Base-by-base conservation (phyloP, 2,329 filamentous ascomycete species). In the Teratosphaeria destructans region DNA sequence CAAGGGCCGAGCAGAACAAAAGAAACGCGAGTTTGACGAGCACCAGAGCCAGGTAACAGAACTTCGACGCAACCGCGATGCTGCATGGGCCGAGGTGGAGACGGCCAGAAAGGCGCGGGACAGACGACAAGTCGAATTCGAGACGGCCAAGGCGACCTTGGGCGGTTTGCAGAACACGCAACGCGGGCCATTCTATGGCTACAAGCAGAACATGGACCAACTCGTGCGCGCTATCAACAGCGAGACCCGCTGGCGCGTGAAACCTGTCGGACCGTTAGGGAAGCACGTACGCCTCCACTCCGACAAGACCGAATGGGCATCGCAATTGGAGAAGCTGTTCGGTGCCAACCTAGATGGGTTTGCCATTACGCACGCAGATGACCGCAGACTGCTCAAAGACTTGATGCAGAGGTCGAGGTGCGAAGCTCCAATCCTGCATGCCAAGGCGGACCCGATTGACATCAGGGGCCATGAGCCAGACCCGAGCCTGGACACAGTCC, bases 211-310 rank as follows among this genome's bases (percentile, higher is more conserved):
- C 49, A 82, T 95, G 67, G 78, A 80, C 0, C 74, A 78, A 1
- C 81, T 96, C 3, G 74, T 95, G 6, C 78, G 75, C 57, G 81
- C 81, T n/a, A 89, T 97, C 62, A 79, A 84, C 5, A 76, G 78
- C n/a, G 89, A 95, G 60, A 73, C 63, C 2, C 79, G 85, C 0
- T 97, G 95, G 69, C 76, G 78, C 27, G 77, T 82, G 52, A 86
- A 82, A 62, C 94, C 94, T 2, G 78, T 97, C 37, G 94, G 94
- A 0, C 94, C 94, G 0, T 78, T 97, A 14, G 94, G 92, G 34
- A 78, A 85, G 27, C 83, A 94, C 68, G 81, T 99, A 57, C 85
- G 85, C 64, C 77, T 99, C 27, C 58, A n/a, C 10, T 12, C 56
- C 27, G 76, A 85, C 39, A 86, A 93, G 65, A 87, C 89, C 0